A percentile compares a stretch with the other conserved stretches of the same genome.
Evolutionary conservation across 139 green algal genomes (phyloP).

Genomic region (Micractinium sp.): DNA sequence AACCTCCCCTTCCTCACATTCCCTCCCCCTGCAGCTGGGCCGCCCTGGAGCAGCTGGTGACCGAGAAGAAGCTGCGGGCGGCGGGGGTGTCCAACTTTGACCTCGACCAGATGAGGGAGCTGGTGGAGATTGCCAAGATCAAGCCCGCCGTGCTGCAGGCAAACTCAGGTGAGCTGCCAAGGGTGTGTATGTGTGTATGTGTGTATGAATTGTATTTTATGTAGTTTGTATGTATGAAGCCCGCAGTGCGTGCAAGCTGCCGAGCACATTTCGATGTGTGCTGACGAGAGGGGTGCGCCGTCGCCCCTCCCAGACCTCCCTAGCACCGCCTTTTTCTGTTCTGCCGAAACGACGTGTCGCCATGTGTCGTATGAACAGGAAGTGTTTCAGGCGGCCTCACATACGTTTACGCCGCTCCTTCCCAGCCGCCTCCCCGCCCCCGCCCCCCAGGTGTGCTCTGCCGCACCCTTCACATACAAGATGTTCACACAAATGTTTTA

Average conservation of each 20-base stretch:
- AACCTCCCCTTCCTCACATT: background rate
- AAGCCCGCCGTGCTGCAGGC: conserved; percentile 74
- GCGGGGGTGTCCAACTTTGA: conserved; percentile 89
- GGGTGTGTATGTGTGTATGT: background rate
- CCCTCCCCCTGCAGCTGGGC: conserved; percentile 48
- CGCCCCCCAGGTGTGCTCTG: background rate
- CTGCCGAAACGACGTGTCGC: too few relatives aligned
- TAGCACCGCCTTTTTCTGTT: too few relatives aligned
- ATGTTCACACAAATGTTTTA: background rate
- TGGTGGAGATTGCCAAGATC: conserved; percentile 63
- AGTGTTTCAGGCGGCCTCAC: background rate
- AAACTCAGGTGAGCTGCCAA: conserved; percentile 42
- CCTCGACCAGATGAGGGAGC: conserved; percentile 63
- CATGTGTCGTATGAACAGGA: too few relatives aligned
- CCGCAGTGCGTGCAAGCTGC: too few relatives aligned
- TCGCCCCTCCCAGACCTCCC: too few relatives aligned
- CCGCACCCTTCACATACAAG: background rate
- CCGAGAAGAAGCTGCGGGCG: conserved; percentile 47
- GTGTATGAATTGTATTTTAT: background rate
- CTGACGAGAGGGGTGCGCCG: too few relatives aligned
- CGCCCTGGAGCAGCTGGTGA: conserved; percentile 67
- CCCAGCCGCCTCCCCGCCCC: background rate
- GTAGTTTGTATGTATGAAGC: background rate
- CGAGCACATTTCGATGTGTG: too few relatives aligned
- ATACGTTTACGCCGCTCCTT: background rate